A percentile compares a stretch with the other conserved stretches of the same genome.
phyloP scores from a whole-genome alignment of 2,329 filamentous ascomycete genomes.

The Elsinoe necatrix region DNA sequence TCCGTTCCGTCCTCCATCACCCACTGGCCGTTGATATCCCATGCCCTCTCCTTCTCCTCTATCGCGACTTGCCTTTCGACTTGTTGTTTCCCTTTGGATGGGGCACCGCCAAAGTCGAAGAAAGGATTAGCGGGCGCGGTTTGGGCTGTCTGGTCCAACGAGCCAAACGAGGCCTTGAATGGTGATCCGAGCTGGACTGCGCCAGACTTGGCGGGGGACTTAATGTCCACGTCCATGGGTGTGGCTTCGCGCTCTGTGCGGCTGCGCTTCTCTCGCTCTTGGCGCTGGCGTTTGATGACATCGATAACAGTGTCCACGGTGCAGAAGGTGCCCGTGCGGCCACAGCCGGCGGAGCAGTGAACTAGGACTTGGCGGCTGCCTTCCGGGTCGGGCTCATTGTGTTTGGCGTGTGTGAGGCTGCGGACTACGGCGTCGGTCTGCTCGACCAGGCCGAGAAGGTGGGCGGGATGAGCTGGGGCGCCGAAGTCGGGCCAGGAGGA shows the following conservation, averaged over 20 bases:
- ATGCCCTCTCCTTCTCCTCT: slow-evolving; percentile 24
- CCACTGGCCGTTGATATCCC: slow-evolving; percentile 47
- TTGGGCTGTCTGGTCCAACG: slow-evolving; percentile 15
- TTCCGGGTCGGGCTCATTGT: slow-evolving; percentile 41
- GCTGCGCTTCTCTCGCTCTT: slow-evolving; percentile 26
- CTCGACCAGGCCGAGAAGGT: slow-evolving; percentile 83
- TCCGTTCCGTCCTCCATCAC: slow-evolving; percentile 63
- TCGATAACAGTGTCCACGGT: slow-evolving; percentile 93
- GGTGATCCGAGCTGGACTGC: neutral
- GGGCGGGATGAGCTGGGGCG: slow-evolving; percentile 76
- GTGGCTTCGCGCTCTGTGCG: slow-evolving; percentile 20
- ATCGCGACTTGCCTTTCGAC: slow-evolving; percentile 14
- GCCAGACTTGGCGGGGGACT: neutral
- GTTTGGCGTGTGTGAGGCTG: slow-evolving; percentile 35
- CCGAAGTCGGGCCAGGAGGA: slow-evolving; percentile 97
- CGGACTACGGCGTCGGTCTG: slow-evolving; percentile 66
- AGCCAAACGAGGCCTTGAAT: neutral
- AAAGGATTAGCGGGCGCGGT: slow-evolving; percentile 17
- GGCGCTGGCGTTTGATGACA: slow-evolving; percentile 81
- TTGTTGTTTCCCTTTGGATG: neutral
- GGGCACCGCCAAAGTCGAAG: neutral
- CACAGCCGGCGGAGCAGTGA: slow-evolving; percentile 93
- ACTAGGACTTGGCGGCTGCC: slow-evolving; percentile 68
- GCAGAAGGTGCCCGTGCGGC: slow-evolving; percentile 91
- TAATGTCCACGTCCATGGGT: slow-evolving; percentile 39